A percentile compares a stretch with the other conserved stretches of the same genome.
Evolutionary conservation across 192 early-diverging fungal species (phyloP).

Genomic region (Coemansia sp.): DNA sequence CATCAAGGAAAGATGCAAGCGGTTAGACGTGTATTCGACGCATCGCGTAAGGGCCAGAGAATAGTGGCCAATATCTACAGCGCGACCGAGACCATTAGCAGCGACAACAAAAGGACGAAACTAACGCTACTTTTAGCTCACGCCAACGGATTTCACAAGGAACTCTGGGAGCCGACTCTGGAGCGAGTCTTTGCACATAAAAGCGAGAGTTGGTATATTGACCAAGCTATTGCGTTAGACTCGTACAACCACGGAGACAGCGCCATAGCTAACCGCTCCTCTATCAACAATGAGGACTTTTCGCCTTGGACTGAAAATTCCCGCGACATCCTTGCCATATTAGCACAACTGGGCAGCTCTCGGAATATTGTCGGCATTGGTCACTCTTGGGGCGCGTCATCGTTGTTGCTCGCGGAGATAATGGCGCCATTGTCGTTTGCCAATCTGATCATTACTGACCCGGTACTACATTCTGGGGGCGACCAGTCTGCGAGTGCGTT

Average conservation of each 20-base stretch:
- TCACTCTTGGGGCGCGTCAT: slow-evolving; percentile 53
- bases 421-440: slow-evolving; percentile 33
- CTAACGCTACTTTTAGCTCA: slow-evolving; percentile 48
- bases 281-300: slow-evolving; percentile 13
- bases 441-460: slow-evolving; percentile 36
- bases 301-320: slow-evolving; percentile 41
- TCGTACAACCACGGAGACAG: slow-evolving; percentile 58
- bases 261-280: slow-evolving; percentile 33
- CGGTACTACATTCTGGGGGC: slow-evolving; percentile 17
- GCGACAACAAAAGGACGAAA: neutral
- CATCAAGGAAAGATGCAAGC: slow-evolving; percentile 23
- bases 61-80: slow-evolving; percentile 49
- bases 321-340: slow-evolving; percentile 38
- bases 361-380: slow-evolving; percentile 42
- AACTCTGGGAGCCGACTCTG: slow-evolving; percentile 53
- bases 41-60: slow-evolving; percentile 34
- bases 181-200: slow-evolving; percentile 26
- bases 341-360: slow-evolving; percentile 24
- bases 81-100: neutral
- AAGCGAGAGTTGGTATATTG: slow-evolving; percentile 26
- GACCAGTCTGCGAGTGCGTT: neutral
- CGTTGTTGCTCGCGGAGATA: slow-evolving; percentile 40
- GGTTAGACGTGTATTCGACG: slow-evolving; percentile 20
- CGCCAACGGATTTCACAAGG: slow-evolving; percentile 58
- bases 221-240: slow-evolving; percentile 41